phyloP scores from a whole-genome alignment of 345 rosid genomes.

The Raphanus sativus region DNA sequence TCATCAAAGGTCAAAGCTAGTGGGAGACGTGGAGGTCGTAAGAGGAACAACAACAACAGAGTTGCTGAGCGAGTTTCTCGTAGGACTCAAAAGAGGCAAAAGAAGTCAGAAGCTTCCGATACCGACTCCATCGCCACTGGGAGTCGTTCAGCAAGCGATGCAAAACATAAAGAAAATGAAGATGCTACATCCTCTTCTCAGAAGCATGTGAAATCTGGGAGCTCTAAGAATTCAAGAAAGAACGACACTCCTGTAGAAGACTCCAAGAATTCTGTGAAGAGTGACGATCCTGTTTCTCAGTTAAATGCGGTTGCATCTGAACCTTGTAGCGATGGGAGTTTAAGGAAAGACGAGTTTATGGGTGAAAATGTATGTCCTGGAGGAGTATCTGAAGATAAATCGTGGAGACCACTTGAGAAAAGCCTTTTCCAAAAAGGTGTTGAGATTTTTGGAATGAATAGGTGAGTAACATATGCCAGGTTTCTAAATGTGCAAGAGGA shows the following conservation, averaged over 20 bases:
- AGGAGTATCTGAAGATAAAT: constrained; percentile 51
- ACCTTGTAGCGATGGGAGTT: constrained; percentile 49
- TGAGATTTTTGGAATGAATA: constrained; percentile 92
- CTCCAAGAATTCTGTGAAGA: constrained; percentile 40
- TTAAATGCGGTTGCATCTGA: constrained; percentile 46
- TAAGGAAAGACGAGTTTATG: constrained; percentile 65
- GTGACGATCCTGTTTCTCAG: constrained; percentile 43
- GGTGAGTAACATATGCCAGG: constrained; percentile 47
- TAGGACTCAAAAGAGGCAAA: constrained; percentile 82
- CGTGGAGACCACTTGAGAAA: constrained; percentile 88
- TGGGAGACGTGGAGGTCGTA: constrained; percentile 59
- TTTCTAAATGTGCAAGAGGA: not conserved
- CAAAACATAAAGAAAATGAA: constrained; percentile 74
- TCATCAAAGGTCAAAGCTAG: constrained; percentile 60
- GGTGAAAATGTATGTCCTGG: constrained; percentile 58
- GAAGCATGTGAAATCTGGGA: constrained; percentile 61
- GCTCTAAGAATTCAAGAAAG: constrained; percentile 55
- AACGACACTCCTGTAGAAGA: constrained; percentile 47
- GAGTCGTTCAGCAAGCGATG: constrained; percentile 47
- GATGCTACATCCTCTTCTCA: constrained; percentile 75
- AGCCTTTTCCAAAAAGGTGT: constrained; percentile 88
- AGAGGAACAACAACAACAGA: constrained; percentile 92
- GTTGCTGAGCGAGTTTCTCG: constrained; percentile 76
- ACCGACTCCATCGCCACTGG: constrained; percentile 75
- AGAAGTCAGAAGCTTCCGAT: constrained; percentile 67